phyloP scores from a whole-genome alignment of 768 basidiomycete genomes.

The Boletus reticuloceps region DNA sequence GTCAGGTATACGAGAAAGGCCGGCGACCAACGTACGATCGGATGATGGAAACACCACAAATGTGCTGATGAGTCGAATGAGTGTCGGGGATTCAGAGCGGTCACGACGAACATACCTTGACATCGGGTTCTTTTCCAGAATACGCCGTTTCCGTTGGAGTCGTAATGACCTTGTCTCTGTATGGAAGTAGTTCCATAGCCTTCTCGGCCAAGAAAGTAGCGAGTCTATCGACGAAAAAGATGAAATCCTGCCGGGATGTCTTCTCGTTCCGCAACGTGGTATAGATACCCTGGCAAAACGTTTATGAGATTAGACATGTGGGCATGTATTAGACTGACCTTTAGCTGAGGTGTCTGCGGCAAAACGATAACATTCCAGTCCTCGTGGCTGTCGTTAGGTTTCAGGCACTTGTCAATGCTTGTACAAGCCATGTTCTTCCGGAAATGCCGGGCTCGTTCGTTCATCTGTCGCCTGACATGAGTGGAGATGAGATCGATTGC shows the following conservation, averaged over 20 bases:
- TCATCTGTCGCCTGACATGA: conserved; percentile 82
- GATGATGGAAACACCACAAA: conserved; percentile 88
- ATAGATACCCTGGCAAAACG: conserved; percentile 68
- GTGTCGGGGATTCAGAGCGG: not conserved
- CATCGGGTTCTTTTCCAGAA: conserved; percentile 60
- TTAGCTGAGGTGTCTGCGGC: conserved; percentile 76
- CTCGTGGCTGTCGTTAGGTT: conserved; percentile 37
- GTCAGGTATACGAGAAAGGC: not conserved
- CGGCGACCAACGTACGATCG: conserved; percentile 61
- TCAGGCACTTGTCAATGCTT: conserved; percentile 35
- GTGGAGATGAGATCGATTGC: conserved; percentile 93
- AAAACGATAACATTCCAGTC: conserved; percentile 62
- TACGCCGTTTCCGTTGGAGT: conserved; percentile 64
- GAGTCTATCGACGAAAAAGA: conserved; percentile 88
- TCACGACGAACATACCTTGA: conserved; percentile 42
- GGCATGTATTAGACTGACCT: conserved; percentile 42
- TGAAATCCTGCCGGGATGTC: conserved; percentile 81
- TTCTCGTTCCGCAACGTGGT: conserved; percentile 76
- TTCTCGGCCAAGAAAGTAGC: conserved; percentile 83
- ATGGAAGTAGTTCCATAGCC: conserved; percentile 82
- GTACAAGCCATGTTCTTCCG: conserved; percentile 68
- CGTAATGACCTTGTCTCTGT: conserved; percentile 51
- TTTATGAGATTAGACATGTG: not conserved
- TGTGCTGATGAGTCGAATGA: conserved; percentile 39
- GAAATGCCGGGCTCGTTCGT: conserved; percentile 72